Evolutionary conservation across 495 filamentous ascomycete species (phyloP).

Genomic region (Penicillium cinerascens): DNA sequence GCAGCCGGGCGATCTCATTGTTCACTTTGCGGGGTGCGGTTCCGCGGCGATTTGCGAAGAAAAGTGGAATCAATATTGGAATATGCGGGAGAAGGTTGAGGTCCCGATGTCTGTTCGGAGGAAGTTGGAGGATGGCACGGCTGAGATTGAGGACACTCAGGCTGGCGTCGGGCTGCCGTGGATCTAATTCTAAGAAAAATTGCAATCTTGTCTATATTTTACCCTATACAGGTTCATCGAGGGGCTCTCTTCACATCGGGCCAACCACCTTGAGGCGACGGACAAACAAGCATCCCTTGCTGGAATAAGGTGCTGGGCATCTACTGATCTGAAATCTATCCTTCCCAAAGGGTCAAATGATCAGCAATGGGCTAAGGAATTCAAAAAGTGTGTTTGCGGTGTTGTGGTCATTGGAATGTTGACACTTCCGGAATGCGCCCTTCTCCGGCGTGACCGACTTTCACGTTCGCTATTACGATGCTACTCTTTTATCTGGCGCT

Average conservation of each 20-base stretch:
- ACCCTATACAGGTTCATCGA: no score
- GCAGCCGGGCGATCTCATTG: constrained; percentile 6
- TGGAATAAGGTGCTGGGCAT: no score
- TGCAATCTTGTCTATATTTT: no score
- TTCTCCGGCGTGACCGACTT: not conserved
- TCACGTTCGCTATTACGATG: constrained; percentile 2
- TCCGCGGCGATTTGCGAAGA: not conserved
- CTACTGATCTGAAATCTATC: no score
- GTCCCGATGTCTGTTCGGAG: constrained; percentile 1
- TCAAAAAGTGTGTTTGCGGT: not conserved
- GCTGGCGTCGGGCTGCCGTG: not conserved
- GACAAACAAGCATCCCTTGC: no score
- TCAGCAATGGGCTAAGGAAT: not conserved
- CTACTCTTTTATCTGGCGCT: constrained; percentile 7
- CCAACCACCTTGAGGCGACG: no score
- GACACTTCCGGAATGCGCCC: not conserved
- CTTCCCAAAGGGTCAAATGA: not conserved
- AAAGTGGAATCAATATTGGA: constrained; percentile 10
- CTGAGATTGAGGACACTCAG: constrained; percentile 4
- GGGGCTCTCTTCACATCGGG: no score
- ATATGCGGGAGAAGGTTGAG: constrained; percentile 9
- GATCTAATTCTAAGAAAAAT: no score
- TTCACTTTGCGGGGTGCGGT: constrained; percentile 14
- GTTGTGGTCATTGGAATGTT: not conserved
- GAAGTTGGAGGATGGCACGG: constrained; percentile 1